Percentiles rank a stretch among this genome's conserved stretches.
phyloP scores from a whole-genome alignment of 2,329 filamentous ascomycete genomes.

The Fusarium oligoseptatum region DNA sequence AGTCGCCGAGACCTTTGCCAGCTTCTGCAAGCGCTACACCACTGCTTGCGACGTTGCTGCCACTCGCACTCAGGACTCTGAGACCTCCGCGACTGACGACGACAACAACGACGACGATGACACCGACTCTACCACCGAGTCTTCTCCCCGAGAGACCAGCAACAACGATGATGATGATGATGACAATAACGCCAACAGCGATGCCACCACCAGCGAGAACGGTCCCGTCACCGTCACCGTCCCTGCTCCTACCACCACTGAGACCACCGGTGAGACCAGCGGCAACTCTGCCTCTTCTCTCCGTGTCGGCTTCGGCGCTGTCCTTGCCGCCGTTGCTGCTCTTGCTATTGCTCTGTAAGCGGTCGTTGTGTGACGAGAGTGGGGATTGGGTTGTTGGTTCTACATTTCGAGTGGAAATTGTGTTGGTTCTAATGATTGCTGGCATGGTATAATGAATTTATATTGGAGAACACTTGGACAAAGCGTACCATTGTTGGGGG shows the following conservation, averaged over 20 bases:
- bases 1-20: conserved; percentile 49
- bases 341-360: conserved; percentile 44
- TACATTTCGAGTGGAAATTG: conserved; percentile 13
- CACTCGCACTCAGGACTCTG: conserved; percentile 20
- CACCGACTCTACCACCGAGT: conserved; percentile 20
- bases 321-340: conserved; percentile 39
- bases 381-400: conserved; percentile 11
- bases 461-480: conserved; percentile 20
- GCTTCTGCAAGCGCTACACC: conserved; percentile 48
- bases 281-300: conserved; percentile 37
- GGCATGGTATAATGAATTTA: conserved; percentile 41
- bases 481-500: conserved; percentile 12
- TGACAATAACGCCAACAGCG: background rate
- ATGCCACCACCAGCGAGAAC: conserved; percentile 17
- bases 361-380: background rate
- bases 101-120: conserved; percentile 14
- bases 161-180: background rate
- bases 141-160: conserved; percentile 12
- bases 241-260: conserved; percentile 21
- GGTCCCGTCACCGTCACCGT: conserved; percentile 42
- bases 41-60: conserved; percentile 42
- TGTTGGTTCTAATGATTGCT: conserved; percentile 37
- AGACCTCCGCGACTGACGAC: conserved; percentile 12
- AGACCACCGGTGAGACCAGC: conserved; percentile 16
- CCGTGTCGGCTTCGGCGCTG: conserved; percentile 39